phyloP scores from a whole-genome alignment of 1,284 basidiomycete genomes.

The Vanrija sp. region DNA sequence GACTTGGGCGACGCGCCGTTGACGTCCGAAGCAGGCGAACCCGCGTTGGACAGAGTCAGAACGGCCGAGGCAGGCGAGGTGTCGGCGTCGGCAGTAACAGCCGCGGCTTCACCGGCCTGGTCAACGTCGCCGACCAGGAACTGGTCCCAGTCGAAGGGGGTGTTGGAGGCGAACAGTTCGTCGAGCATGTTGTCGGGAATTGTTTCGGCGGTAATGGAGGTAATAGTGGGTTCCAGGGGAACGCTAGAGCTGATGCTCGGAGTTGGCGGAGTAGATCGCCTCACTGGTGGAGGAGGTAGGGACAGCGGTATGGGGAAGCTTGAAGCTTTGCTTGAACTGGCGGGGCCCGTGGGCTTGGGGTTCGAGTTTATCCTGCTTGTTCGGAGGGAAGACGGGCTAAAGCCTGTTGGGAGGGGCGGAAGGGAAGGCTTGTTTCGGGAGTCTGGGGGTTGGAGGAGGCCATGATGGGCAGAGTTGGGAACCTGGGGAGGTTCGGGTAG shows the following conservation, averaged over 20 bases:
- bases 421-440: conserved; percentile 1
- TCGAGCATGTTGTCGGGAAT: conserved; percentile 7
- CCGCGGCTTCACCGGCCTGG: conserved; percentile 6
- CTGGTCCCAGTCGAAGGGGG: conserved; percentile 30
- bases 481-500: conserved; percentile 14
- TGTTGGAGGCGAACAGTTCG: conserved; percentile 10
- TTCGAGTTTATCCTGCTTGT: conserved; percentile 8
- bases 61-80: conserved; percentile 8
- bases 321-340: background rate
- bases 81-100: conserved; percentile 5
- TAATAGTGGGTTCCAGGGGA: background rate
- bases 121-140: conserved; percentile 28
- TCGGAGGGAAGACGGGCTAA: background rate
- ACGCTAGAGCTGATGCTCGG: conserved; percentile 4
- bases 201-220: conserved; percentile 3
- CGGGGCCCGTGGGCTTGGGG: conserved; percentile 6
- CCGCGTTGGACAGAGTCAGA: conserved; percentile 5
- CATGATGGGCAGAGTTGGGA: conserved; percentile 21
- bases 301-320: background rate
- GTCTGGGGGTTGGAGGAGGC: conserved; percentile 11
- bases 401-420: conserved; percentile 8
- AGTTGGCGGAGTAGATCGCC: background rate
- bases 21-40: conserved; percentile 12
- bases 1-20: conserved; percentile 17
- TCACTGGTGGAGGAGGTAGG: background rate